A percentile compares a stretch with the other conserved stretches of the same genome.
Conservation (phyloP, 148 eudicot species). For the Amaranthus hypochondriacus region DNA sequence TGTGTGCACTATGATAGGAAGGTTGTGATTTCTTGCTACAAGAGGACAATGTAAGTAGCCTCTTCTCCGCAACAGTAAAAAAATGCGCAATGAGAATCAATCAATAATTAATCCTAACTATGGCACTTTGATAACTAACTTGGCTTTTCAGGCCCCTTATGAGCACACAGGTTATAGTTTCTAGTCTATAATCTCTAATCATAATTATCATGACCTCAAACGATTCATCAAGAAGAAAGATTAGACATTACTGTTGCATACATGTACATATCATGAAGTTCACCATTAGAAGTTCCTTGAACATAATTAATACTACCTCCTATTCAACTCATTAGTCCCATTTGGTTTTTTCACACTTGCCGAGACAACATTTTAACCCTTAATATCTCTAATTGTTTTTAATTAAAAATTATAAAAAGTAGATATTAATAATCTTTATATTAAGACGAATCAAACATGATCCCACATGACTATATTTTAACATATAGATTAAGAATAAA, state of each 20-base stretch:
- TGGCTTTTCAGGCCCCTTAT: conserved; percentile 14
- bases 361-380: too few relatives aligned
- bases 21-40: background rate
- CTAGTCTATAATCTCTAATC: conserved; percentile 16
- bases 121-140: conserved; percentile 26
- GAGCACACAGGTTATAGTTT: conserved; percentile 16
- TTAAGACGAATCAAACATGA: too few relatives aligned
- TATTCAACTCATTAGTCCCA: too few relatives aligned
- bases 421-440: too few relatives aligned
- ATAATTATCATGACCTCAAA: conserved; percentile 14
- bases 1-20: background rate
- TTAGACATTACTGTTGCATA: conserved; percentile 3
- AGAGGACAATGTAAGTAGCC: conserved; percentile 2
- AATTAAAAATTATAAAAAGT: too few relatives aligned
- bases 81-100: background rate
- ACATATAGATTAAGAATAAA: too few relatives aligned
- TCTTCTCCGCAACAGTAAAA: background rate
- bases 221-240: conserved; percentile 13
- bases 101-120: background rate
- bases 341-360: too few relatives aligned
- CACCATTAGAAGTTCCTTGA: conserved; percentile 10
- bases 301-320: background rate
- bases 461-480: too few relatives aligned
- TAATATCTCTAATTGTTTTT: too few relatives aligned
- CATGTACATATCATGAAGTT: conserved; percentile 2